A percentile compares a stretch with the other conserved stretches of the same genome.
These are phyloP conservation scores for Clonostachys byssicola DNA, from an alignment of 2,329 filamentous ascomycete species.

Conservation along the genomic window DNA sequence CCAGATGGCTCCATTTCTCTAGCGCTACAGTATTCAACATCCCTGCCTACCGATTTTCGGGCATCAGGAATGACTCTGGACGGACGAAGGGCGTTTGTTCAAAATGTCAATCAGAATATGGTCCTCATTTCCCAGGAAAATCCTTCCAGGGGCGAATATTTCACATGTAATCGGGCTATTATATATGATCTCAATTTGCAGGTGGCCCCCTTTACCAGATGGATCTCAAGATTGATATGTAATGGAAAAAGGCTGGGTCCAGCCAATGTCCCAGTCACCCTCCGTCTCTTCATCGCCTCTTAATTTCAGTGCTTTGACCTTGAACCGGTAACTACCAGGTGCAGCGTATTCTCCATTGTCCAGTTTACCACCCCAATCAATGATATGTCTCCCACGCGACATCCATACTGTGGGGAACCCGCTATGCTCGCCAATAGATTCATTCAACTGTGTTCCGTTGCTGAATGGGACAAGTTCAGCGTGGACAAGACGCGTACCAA, in stretches of 20 bases:
- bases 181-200: too few relatives aligned
- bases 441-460: slow-evolving; percentile 26
- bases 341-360: slow-evolving; percentile 41
- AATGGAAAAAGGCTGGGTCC: slow-evolving; percentile 38
- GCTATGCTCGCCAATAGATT: slow-evolving; percentile 35
- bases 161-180: too few relatives aligned
- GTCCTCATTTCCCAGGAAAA: too few relatives aligned
- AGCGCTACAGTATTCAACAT: too few relatives aligned
- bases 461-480: slow-evolving; percentile 3
- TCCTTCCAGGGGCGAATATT: too few relatives aligned
- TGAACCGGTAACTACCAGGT: slow-evolving; percentile 43
- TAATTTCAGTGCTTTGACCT: slow-evolving; percentile 42
- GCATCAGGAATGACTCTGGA: too few relatives aligned
- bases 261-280: slow-evolving; percentile 40
- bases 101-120: too few relatives aligned
- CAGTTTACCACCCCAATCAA: slow-evolving; percentile 41
- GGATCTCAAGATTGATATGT: slow-evolving; percentile 22
- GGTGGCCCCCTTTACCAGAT: too few relatives aligned
- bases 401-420: slow-evolving; percentile 31
- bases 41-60: too few relatives aligned
- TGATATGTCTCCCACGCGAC: slow-evolving; percentile 13
- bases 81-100: too few relatives aligned
- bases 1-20: too few relatives aligned
- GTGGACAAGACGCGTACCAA: slow-evolving; percentile 16
- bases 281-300: slow-evolving; percentile 39